A percentile compares a stretch with the other conserved stretches of the same genome.
These are phyloP conservation scores for Malus hybrid DNA, from an alignment of 331 rosid genomes.

Conservation along the genomic window DNA sequence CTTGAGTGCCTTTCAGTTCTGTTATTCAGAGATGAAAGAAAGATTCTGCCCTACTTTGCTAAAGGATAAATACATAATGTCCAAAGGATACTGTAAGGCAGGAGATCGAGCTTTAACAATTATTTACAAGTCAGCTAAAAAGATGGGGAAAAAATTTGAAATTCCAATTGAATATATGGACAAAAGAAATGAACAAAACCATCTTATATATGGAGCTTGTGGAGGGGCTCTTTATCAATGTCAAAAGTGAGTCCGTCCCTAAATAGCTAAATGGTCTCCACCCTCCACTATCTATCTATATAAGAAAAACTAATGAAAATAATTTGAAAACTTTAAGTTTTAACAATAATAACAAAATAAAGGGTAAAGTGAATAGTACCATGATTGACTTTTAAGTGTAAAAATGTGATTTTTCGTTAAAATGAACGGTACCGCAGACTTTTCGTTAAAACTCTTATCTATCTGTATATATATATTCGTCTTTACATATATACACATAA, in stretches of 20 bases:
- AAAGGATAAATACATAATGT: constrained; percentile 17
- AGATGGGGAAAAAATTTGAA: not conserved
- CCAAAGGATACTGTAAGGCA: constrained; percentile 16
- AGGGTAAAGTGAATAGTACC: too few relatives aligned
- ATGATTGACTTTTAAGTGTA: too few relatives aligned
- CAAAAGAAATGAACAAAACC: not conserved
- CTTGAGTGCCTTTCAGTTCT: constrained; percentile 2
- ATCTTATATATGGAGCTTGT: not conserved
- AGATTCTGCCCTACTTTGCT: constrained; percentile 31
- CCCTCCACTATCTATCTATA: not conserved
- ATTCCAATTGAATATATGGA: not conserved
- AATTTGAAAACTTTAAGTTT: too few relatives aligned
- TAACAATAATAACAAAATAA: too few relatives aligned
- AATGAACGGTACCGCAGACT: too few relatives aligned
- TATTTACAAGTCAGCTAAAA: not conserved
- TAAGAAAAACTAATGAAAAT: too few relatives aligned
- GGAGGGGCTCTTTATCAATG: constrained; percentile 14
- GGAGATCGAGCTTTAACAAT: not conserved
- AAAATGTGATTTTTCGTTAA: too few relatives aligned
- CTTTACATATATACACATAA: too few relatives aligned
- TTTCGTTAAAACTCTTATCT: too few relatives aligned
- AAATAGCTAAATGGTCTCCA: not conserved
- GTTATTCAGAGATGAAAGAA: constrained; percentile 11
- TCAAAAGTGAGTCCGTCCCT: not conserved
- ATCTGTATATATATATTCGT: too few relatives aligned